Evolutionary conservation across 306 rosid species (phyloP), one percentile per base, ranked within the genome.

Genomic region (Pyrus betulifolia): DNA sequence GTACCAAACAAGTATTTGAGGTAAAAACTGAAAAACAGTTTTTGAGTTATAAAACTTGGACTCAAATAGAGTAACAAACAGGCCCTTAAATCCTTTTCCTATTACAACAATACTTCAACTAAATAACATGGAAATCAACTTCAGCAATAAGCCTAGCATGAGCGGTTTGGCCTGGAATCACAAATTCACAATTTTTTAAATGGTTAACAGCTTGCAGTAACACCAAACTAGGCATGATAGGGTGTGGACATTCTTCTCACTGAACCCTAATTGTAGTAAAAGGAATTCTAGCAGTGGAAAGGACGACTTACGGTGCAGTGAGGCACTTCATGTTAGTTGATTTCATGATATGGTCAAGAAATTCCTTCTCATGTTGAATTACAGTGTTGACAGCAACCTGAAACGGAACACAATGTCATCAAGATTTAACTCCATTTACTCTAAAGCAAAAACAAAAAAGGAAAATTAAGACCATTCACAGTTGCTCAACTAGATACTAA

Each of bases 251-350:
- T 61, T 11, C 12, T 60, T 74, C 54, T 74, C 77, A 17, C 70
- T 61, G 10, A 27, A 54, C 30, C n/a, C 10, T 45, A 23, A 49
- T 21, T 35, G 14, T 45, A 51, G 61, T 74, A 63, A 71, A 45
- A 11, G 55, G 6, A 57, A 38, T 4, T 49, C 52, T 46, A 70
- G 61, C 72, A 54, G 60, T 18, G 71, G 58, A 54, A 57, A 60
- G 44, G 44, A 82, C 68, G 49, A 88, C 95, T 86, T 87, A 93
- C 98, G 87, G 87, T 59, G 98, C 89, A 52, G 96, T 93, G 69
- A 93, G 84, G 85, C 98, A 93, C 87, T 91, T 93, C 98, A 93
- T 91, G 78, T 93, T 93, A 25, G 98, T 93, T 42, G 98, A 89
- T 81, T 89, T 93, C 82, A 93, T 86, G 49, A 93, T 91, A 82